Base-by-base conservation (phyloP, 352 stramenopile species). In the Phytopythium mirpurense region DNA sequence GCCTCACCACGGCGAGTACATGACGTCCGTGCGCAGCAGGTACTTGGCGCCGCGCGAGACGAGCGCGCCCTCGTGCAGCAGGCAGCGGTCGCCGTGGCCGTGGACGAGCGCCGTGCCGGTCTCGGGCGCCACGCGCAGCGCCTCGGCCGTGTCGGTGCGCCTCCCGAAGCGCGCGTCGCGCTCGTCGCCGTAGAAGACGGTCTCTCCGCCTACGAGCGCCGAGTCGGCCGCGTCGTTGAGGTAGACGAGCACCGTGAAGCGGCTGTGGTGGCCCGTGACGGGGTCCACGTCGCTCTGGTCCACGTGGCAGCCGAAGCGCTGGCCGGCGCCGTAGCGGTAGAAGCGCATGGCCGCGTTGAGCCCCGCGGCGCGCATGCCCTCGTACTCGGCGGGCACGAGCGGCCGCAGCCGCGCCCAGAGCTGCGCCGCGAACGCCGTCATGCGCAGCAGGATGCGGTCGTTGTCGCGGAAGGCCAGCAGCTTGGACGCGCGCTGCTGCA, bases 191-290 rank as follows among this genome's bases (percentile, higher is more conserved):
- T 93, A 93, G 57, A 93, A 90, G 40, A 89, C 51, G n/a, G 82
- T 90, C 45, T 62, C 62, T 16, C 79, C 82, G 26, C 79, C 82
- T 5, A 65, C 45, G 29, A 93, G 53, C n/a, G 85, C 78, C 51
- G 82, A 93, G 68, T 93, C 82, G 35, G 24, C 63, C 8, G 67
- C 48, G 68, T 93, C 82, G 36, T 90, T 93, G 11, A 93, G 69
- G 59, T 90, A 93, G 38, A 93, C 78, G 35, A 90, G 75, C 59
- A 90, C 72, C 10, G 82, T 93, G 62, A 90, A 90, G 65, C 75
- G 78, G 48, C 82, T 93, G 62, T 84, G 69, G 61, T 70, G 74
- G 41, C 75, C 68, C 32, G 82, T 93, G 48, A 78, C 56, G 5
- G 72, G 69, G 54, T 93, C 79, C 50, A 90, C 72, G 59, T 90